phyloP scores from a whole-genome alignment of 129 eudicot species.

The Arctium minus region DNA sequence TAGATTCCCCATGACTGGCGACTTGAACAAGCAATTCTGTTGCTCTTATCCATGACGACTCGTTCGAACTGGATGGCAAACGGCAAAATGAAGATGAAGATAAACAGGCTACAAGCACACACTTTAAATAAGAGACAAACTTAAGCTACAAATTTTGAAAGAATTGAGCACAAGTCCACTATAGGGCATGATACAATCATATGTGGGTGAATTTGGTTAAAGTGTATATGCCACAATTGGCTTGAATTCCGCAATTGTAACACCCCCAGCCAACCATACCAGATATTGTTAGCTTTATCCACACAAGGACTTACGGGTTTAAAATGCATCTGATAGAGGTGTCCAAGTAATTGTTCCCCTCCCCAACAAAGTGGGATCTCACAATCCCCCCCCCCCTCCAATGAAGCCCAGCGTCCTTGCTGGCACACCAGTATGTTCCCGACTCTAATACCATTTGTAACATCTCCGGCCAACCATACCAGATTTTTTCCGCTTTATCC shows the following conservation, averaged over 20 bases:
- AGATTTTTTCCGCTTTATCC: too few species aligned
- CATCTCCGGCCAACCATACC: too few species aligned
- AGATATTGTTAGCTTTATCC: not conserved
- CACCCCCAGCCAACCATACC: not conserved
- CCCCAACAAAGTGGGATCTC: too few species aligned
- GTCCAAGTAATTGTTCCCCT: too few species aligned
- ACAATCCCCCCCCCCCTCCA: too few species aligned
- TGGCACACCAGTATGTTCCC: too few species aligned
- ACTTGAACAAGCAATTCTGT: slow-evolving; percentile 87
- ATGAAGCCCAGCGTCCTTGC: too few species aligned
- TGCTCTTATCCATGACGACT: slow-evolving; percentile 72
- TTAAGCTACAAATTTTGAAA: not conserved
- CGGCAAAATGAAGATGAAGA: not conserved
- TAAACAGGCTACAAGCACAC: not conserved
- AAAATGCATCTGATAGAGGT: not conserved
- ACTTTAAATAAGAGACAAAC: not conserved
- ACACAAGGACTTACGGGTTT: not conserved
- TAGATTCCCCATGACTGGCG: slow-evolving; percentile 84
- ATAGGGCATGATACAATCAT: not conserved
- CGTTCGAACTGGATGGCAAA: slow-evolving; percentile 53
- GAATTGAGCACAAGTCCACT: not conserved
- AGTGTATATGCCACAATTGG: not conserved
- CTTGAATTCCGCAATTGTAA: not conserved
- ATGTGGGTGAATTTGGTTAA: not conserved
- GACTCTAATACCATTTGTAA: too few species aligned